phyloP scores from a whole-genome alignment of 331 rosid genomes.

The Rosa hybrid region DNA sequence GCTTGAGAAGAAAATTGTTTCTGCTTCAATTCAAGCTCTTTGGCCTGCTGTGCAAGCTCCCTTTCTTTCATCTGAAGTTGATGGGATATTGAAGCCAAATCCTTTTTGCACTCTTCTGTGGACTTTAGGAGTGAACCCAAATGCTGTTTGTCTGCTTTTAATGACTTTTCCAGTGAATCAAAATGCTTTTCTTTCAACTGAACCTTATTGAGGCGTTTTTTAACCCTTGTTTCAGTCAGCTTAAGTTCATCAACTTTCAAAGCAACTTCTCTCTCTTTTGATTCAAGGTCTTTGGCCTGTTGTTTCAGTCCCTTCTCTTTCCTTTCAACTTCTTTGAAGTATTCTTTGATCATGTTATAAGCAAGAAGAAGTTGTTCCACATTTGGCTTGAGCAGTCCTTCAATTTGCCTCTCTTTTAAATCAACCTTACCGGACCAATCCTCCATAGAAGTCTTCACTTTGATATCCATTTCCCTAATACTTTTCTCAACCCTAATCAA shows the following conservation, averaged over 20 bases:
- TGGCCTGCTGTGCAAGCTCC: background rate
- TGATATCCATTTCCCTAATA: constrained; percentile 32
- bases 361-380: too few relatives aligned
- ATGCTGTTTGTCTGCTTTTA: background rate
- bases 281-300: too few relatives aligned
- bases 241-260: too few relatives aligned
- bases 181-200: background rate
- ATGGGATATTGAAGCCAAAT: background rate
- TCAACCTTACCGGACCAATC: constrained; percentile 29
- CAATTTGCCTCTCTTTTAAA: constrained; percentile 24
- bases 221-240: too few relatives aligned
- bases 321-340: too few relatives aligned
- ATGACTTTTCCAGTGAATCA: background rate
- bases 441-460: constrained; percentile 20
- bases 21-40: constrained; percentile 29
- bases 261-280: too few relatives aligned
- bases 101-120: background rate
- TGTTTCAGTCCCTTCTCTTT: too few relatives aligned
- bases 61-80: constrained; percentile 28
- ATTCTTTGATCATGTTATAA: too few relatives aligned
- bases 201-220: constrained; percentile 3
- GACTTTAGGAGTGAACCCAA: background rate
- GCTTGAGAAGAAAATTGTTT: background rate
- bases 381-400: background rate
- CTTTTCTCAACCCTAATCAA: constrained; percentile 4